Conservation (phyloP, 2,329 filamentous ascomycete genomes). For the Ramularia endophylla region DNA sequence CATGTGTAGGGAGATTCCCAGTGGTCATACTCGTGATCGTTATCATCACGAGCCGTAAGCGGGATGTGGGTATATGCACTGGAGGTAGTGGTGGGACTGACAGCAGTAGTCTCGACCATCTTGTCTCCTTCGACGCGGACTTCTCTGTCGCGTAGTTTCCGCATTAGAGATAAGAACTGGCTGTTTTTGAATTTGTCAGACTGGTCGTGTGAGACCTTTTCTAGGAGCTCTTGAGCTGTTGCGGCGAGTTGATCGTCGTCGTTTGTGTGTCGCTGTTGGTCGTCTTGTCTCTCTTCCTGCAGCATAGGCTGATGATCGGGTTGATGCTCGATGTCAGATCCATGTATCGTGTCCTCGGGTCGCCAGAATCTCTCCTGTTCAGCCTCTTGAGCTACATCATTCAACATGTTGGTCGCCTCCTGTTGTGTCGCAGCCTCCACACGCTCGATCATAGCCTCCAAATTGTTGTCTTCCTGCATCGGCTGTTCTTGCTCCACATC, state of each 20-base stretch:
- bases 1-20: constrained; percentile 29
- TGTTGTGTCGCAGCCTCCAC: constrained; percentile 15
- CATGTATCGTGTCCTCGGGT: neutral
- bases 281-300: constrained; percentile 3
- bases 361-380: no score
- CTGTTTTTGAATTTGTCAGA: constrained; percentile 73
- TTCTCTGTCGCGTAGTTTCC: constrained; percentile 64
- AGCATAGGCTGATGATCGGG: constrained; percentile 11
- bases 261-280: constrained; percentile 15
- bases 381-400: neutral
- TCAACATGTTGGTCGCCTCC: constrained; percentile 16
- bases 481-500: constrained; percentile 18
- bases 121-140: constrained; percentile 67
- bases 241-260: constrained; percentile 64
- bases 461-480: constrained; percentile 6
- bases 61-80: constrained; percentile 11
- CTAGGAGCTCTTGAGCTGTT: constrained; percentile 65
- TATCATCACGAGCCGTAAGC: constrained; percentile 13
- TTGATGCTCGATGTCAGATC: constrained; percentile 8
- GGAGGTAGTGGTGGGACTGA: constrained; percentile 25
- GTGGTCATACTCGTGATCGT: constrained; percentile 28
- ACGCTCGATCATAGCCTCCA: constrained; percentile 15
- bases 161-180: constrained; percentile 71
- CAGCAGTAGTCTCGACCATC: constrained; percentile 47
- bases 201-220: constrained; percentile 62